These are phyloP conservation scores for Raphanus sativus DNA, from an alignment of 345 rosid genomes.

Conservation along the genomic window DNA sequence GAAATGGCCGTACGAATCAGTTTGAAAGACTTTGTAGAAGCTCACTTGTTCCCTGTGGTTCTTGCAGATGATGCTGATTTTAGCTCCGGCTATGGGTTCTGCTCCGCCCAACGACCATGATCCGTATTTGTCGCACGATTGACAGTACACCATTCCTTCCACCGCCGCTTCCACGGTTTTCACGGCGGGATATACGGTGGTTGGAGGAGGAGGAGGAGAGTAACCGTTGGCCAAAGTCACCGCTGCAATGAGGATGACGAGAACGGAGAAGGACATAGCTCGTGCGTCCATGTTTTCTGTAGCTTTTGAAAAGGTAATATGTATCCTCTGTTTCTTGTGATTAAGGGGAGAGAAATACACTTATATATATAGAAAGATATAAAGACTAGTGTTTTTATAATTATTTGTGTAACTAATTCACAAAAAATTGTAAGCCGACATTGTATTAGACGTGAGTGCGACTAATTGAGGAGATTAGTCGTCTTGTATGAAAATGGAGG, in stretches of 20 bases:
- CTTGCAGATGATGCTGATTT: conserved; percentile 72
- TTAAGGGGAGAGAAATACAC: neutral
- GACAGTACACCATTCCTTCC: conserved; percentile 89
- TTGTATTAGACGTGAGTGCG: conserved; percentile 30
- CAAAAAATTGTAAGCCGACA: neutral
- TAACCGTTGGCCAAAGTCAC: conserved; percentile 36
- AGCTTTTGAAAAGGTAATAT: neutral
- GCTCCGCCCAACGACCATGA: conserved; percentile 73
- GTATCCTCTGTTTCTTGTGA: conserved; percentile 42
- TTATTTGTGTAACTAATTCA: neutral
- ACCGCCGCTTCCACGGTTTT: conserved; percentile 55
- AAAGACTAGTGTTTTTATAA: neutral
- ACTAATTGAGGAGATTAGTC: conserved; percentile 20
- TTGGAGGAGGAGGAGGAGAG: conserved; percentile 24
- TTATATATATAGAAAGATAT: conserved; percentile 2
- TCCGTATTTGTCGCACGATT: conserved; percentile 60
- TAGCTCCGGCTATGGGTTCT: conserved; percentile 66
- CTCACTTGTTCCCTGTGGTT: conserved; percentile 53
- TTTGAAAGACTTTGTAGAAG: conserved; percentile 64
- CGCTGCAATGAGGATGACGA: conserved; percentile 33
- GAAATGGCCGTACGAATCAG: conserved; percentile 64
- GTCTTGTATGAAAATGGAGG: conserved; percentile 12
- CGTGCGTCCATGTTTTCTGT: conserved; percentile 26
- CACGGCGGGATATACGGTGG: conserved; percentile 35
- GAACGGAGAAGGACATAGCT: conserved; percentile 29